These are phyloP conservation scores for Talaromyces borbonicus DNA, from an alignment of 495 filamentous ascomycete genomes.

Conservation along the genomic window DNA sequence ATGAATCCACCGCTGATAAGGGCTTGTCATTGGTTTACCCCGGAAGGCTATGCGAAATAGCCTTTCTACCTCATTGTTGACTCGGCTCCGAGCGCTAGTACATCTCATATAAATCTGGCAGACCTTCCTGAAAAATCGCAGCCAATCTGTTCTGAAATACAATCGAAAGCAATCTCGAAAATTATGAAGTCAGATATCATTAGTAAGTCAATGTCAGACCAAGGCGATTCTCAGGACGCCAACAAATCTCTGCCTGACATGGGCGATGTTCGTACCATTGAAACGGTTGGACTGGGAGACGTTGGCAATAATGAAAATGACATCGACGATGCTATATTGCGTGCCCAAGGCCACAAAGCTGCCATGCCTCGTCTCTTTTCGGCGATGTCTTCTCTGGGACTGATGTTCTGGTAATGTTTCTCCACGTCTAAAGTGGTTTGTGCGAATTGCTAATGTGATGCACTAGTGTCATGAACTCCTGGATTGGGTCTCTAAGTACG, in stretches of 20 bases:
- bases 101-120: too few relatives aligned
- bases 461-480: constrained; percentile 17
- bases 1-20: too few relatives aligned
- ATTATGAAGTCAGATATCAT: background rate
- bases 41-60: too few relatives aligned
- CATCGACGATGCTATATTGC: constrained; percentile 18
- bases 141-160: background rate
- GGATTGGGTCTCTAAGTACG: constrained; percentile 11
- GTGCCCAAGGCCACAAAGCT: constrained; percentile 23
- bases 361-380: constrained; percentile 23
- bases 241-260: background rate
- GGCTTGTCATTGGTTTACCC: too few relatives aligned
- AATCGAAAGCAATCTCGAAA: background rate
- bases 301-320: background rate
- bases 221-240: background rate
- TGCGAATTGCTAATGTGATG: background rate
- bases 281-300: background rate
- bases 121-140: background rate
- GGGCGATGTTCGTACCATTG: background rate
- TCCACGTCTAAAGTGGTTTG: background rate
- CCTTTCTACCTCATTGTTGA: too few relatives aligned
- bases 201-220: background rate
- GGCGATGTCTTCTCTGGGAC: constrained; percentile 18
- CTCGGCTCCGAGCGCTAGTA: too few relatives aligned
- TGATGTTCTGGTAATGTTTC: constrained; percentile 20